Evolutionary conservation across 2,329 filamentous ascomycete genomes (phyloP).

Genomic region (Monilinia fructicola): DNA sequence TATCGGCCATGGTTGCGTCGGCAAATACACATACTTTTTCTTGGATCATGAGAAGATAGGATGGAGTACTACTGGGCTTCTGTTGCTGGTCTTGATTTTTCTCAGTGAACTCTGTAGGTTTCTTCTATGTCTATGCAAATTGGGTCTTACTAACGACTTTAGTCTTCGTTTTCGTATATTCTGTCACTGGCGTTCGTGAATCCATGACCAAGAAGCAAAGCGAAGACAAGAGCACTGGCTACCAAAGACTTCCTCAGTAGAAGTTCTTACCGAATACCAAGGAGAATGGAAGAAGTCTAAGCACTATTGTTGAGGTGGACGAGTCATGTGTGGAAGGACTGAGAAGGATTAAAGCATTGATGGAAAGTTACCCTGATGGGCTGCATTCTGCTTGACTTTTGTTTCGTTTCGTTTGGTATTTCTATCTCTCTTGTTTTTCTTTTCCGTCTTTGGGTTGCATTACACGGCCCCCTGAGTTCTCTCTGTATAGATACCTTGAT

Average conservation of each 20-base stretch:
- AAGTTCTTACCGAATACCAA: neutral
- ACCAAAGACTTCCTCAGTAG: slow-evolving; percentile 33
- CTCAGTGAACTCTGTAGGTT: slow-evolving; percentile 34
- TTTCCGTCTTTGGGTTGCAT: neutral
- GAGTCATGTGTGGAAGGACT: slow-evolving; percentile 7
- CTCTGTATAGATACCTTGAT: neutral
- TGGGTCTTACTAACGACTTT: slow-evolving; percentile 6
- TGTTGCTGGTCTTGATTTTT: slow-evolving; percentile 30
- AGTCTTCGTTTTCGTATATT: slow-evolving; percentile 33
- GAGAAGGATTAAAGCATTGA: slow-evolving; percentile 7
- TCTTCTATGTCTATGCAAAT: neutral
- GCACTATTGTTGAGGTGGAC: slow-evolving; percentile 3
- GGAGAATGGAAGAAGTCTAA: neutral
- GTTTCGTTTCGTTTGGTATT: slow-evolving; percentile 10
- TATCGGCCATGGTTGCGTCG: slow-evolving; percentile 35
- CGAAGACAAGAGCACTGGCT: slow-evolving; percentile 31
- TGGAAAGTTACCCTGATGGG: neutral
- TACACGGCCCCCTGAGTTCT: neutral
- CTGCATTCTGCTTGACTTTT: slow-evolving; percentile 4
- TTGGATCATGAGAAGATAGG: slow-evolving; percentile 36
- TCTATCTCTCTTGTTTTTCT: neutral
- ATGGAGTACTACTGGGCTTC: slow-evolving; percentile 34
- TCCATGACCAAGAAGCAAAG: slow-evolving; percentile 27
- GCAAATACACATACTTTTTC: slow-evolving; percentile 38
- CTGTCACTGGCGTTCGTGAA: slow-evolving; percentile 32